Conservation (phyloP, 441 rosid species). For the Populus hybrid region DNA sequence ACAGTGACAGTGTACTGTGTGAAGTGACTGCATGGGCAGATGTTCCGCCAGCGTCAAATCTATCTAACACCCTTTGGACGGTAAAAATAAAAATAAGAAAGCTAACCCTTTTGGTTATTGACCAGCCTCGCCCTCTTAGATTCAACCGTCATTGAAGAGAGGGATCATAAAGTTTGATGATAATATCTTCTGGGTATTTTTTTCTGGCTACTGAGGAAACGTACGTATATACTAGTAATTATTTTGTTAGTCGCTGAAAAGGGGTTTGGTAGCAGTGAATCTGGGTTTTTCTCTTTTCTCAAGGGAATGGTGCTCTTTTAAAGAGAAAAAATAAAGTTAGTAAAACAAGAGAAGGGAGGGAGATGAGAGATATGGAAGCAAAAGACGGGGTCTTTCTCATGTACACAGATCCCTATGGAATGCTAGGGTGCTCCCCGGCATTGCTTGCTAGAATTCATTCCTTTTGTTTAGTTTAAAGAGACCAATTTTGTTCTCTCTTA, state of each 20-base stretch:
- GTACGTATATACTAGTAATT: neutral
- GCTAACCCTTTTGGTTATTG: constrained; percentile 26
- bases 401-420: constrained; percentile 70
- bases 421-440: constrained; percentile 35
- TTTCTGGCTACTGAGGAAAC: constrained; percentile 3
- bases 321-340: no score
- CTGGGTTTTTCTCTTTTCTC: constrained; percentile 27
- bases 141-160: constrained; percentile 14
- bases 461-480: constrained; percentile 60
- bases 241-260: neutral
- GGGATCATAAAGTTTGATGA: neutral
- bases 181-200: constrained; percentile 12
- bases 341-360: constrained; percentile 3
- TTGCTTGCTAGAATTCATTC: constrained; percentile 45
- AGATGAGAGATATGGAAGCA: constrained; percentile 2
- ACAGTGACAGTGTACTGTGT: constrained; percentile 37
- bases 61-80: constrained; percentile 33
- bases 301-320: constrained; percentile 24
- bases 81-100: constrained; percentile 22
- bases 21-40: constrained; percentile 26
- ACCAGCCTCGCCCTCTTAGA: constrained; percentile 18
- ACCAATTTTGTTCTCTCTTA: constrained; percentile 28
- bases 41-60: constrained; percentile 47
- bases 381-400: constrained; percentile 36
- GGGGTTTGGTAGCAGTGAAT: neutral